phyloP scores from a whole-genome alignment of 768 basidiomycete genomes.

The Rhizopogon rudus region DNA sequence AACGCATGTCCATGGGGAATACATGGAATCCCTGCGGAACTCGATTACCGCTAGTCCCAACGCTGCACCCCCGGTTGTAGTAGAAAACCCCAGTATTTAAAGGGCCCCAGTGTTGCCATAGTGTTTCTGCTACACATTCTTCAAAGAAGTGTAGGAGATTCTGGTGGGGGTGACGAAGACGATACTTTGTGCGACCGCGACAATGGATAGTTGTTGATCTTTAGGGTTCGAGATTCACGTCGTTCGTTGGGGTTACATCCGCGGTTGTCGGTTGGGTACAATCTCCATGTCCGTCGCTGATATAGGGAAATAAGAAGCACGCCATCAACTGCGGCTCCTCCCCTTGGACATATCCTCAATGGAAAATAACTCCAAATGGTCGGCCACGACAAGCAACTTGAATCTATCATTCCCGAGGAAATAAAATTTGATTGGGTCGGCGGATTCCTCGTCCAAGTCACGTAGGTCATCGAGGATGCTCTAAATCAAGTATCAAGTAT shows the following conservation, averaged over 20 bases:
- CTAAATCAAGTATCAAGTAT: not conserved
- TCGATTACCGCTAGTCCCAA: not conserved
- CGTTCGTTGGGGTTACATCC: not conserved
- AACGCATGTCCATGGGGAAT: no score
- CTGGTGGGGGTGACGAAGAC: not conserved
- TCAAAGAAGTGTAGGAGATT: not conserved
- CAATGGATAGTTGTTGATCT: not conserved
- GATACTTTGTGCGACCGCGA: not conserved
- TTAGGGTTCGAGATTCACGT: not conserved
- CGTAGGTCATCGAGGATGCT: not conserved
- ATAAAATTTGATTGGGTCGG: not conserved
- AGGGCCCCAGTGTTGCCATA: not conserved
- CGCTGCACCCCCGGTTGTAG: no score
- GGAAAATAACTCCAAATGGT: not conserved
- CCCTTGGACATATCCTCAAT: not conserved
- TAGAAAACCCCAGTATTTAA: not conserved
- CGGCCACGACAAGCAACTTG: not conserved
- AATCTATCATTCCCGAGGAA: not conserved
- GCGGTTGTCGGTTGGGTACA: not conserved
- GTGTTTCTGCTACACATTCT: not conserved
- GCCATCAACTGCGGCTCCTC: no score
- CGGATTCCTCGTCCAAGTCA: no score
- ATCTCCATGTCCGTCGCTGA: no score
- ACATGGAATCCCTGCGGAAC: not conserved
- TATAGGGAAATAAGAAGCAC: no score